Evolutionary conservation across 345 rosid genomes (phyloP), one percentile per base, ranked within the genome.

Genomic region (Salix udensis): DNA sequence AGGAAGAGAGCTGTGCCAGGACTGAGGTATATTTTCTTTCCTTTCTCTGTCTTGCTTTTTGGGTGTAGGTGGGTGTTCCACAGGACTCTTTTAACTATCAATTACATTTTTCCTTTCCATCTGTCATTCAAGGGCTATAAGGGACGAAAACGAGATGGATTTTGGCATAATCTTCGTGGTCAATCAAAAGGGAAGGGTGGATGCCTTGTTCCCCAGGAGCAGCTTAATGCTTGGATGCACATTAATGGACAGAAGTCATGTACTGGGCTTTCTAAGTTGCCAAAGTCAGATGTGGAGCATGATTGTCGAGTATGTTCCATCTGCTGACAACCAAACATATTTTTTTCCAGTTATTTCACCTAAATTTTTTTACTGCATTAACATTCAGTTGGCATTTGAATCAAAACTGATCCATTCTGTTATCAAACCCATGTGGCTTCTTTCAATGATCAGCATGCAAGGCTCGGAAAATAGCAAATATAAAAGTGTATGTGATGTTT

Each of bases 221-320:
- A 88, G 83, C 48, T 88, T 68, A 85, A 88, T 76, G 89, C 91
- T 73, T 88, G 91, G 91, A 79, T 71, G 79, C 84, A 88, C 85
- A 88, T 88, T 70, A 85, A 85, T 74, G 87, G 89, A 50, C 86
- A 84, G 84, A 88, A 82, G 77, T 77, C 85, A 46, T 74, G 76
- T 50, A n/a, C 71, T 18, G 78, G 81, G 55, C 68, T 84, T 76
- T 67, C 69, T 64, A 82, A 84, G 79, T 64, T 74, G 34, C 83
- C 80, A 46, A 68, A 36, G 36, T 76, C 87, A 65, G 85, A 82
- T 55, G 42, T 79, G 28, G 86, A 86, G 70, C 61, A 76, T 76
- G 88, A 87, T 66, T 87, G 82, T 58, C 87, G 88, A 81, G 89
- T 87, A 84, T 24, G 50, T 73, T 74, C 46, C 18, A 46, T 46